Base-by-base conservation (phyloP, 768 basidiomycete species). In the Sarcodon aspratus region DNA sequence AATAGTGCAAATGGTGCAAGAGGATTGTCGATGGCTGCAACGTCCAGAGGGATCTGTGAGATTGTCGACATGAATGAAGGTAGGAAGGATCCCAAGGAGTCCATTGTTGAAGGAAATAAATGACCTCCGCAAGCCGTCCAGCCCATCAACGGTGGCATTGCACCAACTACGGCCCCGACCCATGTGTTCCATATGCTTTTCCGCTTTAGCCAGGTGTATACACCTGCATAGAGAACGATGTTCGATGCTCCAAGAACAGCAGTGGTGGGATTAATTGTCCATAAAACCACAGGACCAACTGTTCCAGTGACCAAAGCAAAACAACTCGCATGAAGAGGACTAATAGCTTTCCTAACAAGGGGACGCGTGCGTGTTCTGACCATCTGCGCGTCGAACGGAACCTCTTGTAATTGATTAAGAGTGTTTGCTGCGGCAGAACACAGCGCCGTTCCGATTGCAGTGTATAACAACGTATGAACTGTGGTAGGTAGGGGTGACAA, bases 311-410 rank as follows among this genome's bases (percentile, higher is more conserved):
- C 72, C 0, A 75, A 45, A 0, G 86, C 96, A 56, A 97, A 98
- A 9, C 72, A 71, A 1, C 81, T 71, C 1, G 92, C 93, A 62
- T 98, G 95, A 11, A 85, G 61, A 0, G 94, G 86, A 1, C 79
- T 79, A 53, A 98, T 80, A n/a, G 83, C 82, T 33, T 84, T 71
- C 13, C 88, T 79, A 1, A 92, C 91, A 21, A 99, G 77, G 0
- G 95, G 93, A 13, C 96, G 72, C 48, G 73, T 81, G 32, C 94
- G 78, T 0, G 96, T 98, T 43, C 96, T 79, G 0, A 81, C 74
- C 84, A 97, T 98, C 61, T 99, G 96, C 0, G 96, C 94, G 59
- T 99, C 96, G 54, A 92, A 89, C 0, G 96, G 96, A 7, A 89
- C 73, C 66, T 99, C 96, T 59, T 93, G 85, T 3, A 98, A 69